Evolutionary conservation across 495 filamentous ascomycete species (phyloP).

Genomic region (Pyrenopolyporus hunteri): DNA sequence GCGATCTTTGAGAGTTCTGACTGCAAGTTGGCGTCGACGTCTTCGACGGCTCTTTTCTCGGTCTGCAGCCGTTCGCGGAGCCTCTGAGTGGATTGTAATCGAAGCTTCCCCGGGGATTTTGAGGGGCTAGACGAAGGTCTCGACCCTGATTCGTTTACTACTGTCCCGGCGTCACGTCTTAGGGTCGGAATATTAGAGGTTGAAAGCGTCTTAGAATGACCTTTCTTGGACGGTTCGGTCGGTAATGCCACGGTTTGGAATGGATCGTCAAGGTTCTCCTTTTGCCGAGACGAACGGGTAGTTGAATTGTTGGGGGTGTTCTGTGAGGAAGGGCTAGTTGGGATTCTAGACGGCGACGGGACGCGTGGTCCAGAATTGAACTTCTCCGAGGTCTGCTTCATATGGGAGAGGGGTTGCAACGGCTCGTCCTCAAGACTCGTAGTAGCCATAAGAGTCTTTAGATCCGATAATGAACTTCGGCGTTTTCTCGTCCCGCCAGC

Average conservation of each 20-base stretch:
- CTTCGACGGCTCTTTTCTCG: conserved; percentile 74
- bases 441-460: conserved; percentile 66
- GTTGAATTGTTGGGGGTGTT: conserved; percentile 12
- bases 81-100: conserved; percentile 90
- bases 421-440: conserved; percentile 52
- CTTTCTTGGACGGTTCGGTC: conserved; percentile 29
- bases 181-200: conserved; percentile 57
- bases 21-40: conserved; percentile 70
- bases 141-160: conserved; percentile 35
- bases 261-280: conserved; percentile 48
- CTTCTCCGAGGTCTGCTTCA: conserved; percentile 66
- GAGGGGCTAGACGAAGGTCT: conserved; percentile 47
- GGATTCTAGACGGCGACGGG: conserved; percentile 52
- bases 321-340: conserved; percentile 48
- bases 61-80: conserved; percentile 85
- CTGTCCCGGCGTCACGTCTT: conserved; percentile 38
- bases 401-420: conserved; percentile 51
- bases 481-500: conserved; percentile 74
- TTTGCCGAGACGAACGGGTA: conserved; percentile 48
- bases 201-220: conserved; percentile 50
- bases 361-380: conserved; percentile 51
- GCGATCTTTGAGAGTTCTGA: conserved; percentile 82
- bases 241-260: conserved; percentile 29
- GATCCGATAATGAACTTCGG: conserved; percentile 89
- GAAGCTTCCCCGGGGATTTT: conserved; percentile 66